A percentile compares a stretch with the other conserved stretches of the same genome.
phyloP scores from a whole-genome alignment of 1,284 basidiomycete genomes.

The Thecaphora thlaspeos region DNA sequence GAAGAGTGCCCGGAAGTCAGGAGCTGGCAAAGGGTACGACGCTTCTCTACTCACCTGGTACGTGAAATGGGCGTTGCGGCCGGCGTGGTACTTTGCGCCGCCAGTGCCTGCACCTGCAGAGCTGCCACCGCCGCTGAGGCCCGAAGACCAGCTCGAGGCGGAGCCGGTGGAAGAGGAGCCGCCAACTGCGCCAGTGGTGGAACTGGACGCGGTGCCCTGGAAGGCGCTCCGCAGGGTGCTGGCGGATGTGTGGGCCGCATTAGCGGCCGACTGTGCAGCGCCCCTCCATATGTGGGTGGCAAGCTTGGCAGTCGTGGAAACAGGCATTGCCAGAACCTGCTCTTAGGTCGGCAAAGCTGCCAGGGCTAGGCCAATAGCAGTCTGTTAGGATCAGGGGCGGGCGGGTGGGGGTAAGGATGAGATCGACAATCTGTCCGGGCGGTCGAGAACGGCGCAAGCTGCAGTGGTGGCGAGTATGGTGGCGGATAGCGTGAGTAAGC shows the following conservation, averaged over 20 bases:
- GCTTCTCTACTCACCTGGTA: constrained; percentile 17
- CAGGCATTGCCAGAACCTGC: constrained; percentile 22
- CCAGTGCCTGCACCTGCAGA: constrained; percentile 42
- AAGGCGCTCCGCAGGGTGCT: constrained; percentile 37
- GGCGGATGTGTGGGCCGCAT: constrained; percentile 41
- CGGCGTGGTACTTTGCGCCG: constrained; percentile 49
- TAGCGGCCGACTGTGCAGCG: constrained; percentile 39
- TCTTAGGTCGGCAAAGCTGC: not conserved
- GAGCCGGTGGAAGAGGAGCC: constrained; percentile 25
- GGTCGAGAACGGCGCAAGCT: too few species aligned
- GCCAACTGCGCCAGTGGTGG: constrained; percentile 3
- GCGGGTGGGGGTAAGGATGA: too few species aligned
- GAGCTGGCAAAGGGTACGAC: not conserved
- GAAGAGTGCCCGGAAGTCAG: not conserved
- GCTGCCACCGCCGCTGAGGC: constrained; percentile 36
- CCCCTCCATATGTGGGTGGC: constrained; percentile 46
- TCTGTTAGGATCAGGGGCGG: too few species aligned
- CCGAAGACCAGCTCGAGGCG: constrained; percentile 36
- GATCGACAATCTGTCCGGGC: too few species aligned
- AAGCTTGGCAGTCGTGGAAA: constrained; percentile 40
- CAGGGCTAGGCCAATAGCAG: too few species aligned
- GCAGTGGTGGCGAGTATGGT: too few species aligned
- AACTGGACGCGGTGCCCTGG: constrained; percentile 22
- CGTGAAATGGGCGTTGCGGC: constrained; percentile 43
- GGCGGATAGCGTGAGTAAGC: too few species aligned